Conservation (phyloP, 768 basidiomycete species). For the Mycena capillaripes region DNA sequence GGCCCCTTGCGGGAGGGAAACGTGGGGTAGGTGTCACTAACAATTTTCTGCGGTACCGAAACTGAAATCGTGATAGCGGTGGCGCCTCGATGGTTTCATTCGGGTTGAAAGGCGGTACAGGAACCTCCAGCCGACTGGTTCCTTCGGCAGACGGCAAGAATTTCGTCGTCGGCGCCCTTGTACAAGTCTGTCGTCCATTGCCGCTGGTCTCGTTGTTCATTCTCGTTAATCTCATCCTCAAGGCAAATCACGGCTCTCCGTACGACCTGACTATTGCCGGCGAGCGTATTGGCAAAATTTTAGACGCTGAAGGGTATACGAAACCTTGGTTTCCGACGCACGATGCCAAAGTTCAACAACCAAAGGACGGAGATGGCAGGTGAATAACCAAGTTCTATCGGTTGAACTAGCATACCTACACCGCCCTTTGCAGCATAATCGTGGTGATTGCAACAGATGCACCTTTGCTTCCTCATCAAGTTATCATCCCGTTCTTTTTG, state of each 20-base stretch:
- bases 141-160: conserved; percentile 20
- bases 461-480: conserved; percentile 35
- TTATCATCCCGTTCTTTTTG: neutral
- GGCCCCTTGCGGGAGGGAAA: conserved; percentile 34
- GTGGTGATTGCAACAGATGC: conserved; percentile 35
- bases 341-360: conserved; percentile 26
- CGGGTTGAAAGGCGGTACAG: conserved; percentile 35
- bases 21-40: conserved; percentile 21
- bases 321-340: conserved; percentile 34
- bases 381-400: neutral
- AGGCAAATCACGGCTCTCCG: conserved; percentile 35
- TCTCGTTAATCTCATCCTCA: neutral
- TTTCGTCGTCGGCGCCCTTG: conserved; percentile 31
- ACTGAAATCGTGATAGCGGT: conserved; percentile 11
- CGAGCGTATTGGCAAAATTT: conserved; percentile 15
- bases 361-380: conserved; percentile 37
- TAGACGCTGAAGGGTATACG: conserved; percentile 30
- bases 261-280: conserved; percentile 32
- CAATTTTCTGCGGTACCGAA: neutral
- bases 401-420: neutral
- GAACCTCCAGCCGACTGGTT: conserved; percentile 33
- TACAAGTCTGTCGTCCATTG: conserved; percentile 19
- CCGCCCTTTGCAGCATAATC: conserved; percentile 19
- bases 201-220: neutral
- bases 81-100: conserved; percentile 37